These are phyloP conservation scores for Stagonosporopsis vannaccii DNA, from an alignment of 2,329 filamentous ascomycete species.

Conservation along the genomic window DNA sequence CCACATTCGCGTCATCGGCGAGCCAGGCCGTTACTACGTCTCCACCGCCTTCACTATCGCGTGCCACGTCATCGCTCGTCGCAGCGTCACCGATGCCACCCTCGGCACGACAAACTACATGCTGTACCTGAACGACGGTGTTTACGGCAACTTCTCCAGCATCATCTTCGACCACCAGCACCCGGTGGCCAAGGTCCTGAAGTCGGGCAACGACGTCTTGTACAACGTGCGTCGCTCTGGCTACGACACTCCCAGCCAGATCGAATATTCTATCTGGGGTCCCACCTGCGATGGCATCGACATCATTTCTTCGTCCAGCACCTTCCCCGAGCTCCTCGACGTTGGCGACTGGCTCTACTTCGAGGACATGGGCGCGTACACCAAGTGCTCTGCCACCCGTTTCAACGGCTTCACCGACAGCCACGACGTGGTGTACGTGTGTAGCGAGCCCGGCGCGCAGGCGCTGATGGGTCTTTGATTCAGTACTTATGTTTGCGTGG, in stretches of 20 bases:
- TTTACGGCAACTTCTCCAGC: slow-evolving; percentile 98
- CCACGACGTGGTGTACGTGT: slow-evolving; percentile 94
- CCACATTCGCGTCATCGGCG: slow-evolving; percentile 85
- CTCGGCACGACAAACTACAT: slow-evolving; percentile 80
- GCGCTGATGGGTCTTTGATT: slow-evolving; percentile 65
- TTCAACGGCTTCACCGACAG: slow-evolving; percentile 97
- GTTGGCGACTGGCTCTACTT: slow-evolving; percentile 99
- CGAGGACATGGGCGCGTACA: slow-evolving; percentile 98
- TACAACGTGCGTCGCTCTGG: slow-evolving; percentile 55
- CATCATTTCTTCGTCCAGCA: slow-evolving; percentile 83
- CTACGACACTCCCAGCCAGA: slow-evolving; percentile 59
- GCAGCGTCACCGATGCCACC: slow-evolving; percentile 78
- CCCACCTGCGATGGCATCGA: slow-evolving; percentile 98
- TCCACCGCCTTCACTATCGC: slow-evolving; percentile 92
- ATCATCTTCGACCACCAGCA: slow-evolving; percentile 99
- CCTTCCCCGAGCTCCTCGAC: slow-evolving; percentile 78
- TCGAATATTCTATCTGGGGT: slow-evolving; percentile 96
- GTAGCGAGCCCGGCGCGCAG: slow-evolving; percentile 85
- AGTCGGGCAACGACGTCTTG: slow-evolving; percentile 64
- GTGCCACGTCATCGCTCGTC: slow-evolving; percentile 93
- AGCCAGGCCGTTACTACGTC: slow-evolving; percentile 96
- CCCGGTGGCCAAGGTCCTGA: slow-evolving; percentile 82
- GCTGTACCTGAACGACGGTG: slow-evolving; percentile 96
- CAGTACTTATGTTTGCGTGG: slow-evolving; percentile 2
- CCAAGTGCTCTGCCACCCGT: slow-evolving; percentile 94